These are phyloP conservation scores for Sutorius australiensis DNA, from an alignment of 768 basidiomycete species.

Conservation along the genomic window DNA sequence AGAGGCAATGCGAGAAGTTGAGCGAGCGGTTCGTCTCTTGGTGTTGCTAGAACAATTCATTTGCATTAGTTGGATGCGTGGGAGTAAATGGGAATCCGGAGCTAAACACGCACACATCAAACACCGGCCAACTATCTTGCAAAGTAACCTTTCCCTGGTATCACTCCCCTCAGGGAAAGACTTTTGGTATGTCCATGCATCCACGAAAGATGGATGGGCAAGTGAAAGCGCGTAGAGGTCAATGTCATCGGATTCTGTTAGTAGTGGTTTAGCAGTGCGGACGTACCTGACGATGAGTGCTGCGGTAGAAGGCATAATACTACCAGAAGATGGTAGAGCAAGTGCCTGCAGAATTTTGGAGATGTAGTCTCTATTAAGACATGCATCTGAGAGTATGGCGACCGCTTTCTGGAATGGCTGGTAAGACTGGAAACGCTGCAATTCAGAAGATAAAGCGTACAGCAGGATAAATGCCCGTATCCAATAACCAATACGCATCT, in stretches of 20 bases:
- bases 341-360: conserved; percentile 73
- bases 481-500: conserved; percentile 82
- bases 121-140: conserved; percentile 62
- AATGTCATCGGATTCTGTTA: conserved; percentile 67
- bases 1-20: conserved; percentile 66
- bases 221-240: conserved; percentile 68
- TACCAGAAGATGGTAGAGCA: conserved; percentile 33
- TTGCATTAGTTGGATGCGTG: neutral
- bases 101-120: conserved; percentile 53
- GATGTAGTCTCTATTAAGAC: conserved; percentile 71
- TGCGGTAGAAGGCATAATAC: conserved; percentile 11
- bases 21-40: conserved; percentile 53
- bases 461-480: conserved; percentile 59
- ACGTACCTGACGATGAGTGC: conserved; percentile 67
- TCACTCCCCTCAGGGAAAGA: conserved; percentile 59
- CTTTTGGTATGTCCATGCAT: conserved; percentile 74
- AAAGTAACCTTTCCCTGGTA: conserved; percentile 51
- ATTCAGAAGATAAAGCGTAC: conserved; percentile 40
- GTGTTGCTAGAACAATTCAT: conserved; percentile 43
- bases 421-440: neutral
- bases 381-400: conserved; percentile 66
- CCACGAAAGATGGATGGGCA: conserved; percentile 59
- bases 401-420: no score
- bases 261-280: conserved; percentile 68
- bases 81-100: neutral